Base-by-base conservation (phyloP, 129 eudicot genomes). In the Centella asiatica region DNA sequence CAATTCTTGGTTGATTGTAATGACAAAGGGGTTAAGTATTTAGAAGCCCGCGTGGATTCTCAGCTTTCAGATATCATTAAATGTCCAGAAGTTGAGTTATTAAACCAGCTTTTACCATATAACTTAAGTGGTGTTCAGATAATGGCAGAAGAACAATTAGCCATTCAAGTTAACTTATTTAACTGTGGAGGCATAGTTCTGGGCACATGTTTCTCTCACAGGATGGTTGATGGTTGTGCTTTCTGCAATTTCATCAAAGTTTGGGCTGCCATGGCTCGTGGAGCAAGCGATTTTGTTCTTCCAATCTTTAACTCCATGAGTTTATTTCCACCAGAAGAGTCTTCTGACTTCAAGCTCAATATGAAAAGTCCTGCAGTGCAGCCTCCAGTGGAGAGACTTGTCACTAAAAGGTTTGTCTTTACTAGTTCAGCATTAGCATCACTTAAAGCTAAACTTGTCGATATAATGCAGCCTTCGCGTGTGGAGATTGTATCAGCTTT, bases 401-500 rank as follows among this genome's bases (percentile, higher is more conserved):
- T 78, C 36, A 73, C 76, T 13, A 78, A 65, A 60, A 73, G 73
- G 69, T 73, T 73, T 23, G 48, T 50, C 46, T 78, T 78, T 66
- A 69, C 70, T 65, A 72, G 73, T 40, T 74, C 72, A 31, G 69
- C 67, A 13, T 73, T 78, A 59, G 62, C 60, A 11, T 55, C 48
- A 53, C 67, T 78, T 11, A 69, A 69, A 60, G 37, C 15, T 28
- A 20, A 60, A 23, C 70, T 54, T 55, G 20, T 29, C 1, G 25
- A 55, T 15, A 24, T 54, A 46, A 39, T 65, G 48, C 34, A 54
- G 60, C 83, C 79, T 65, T 73, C 79, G 5, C 64, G 76, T 28
- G 83, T 78, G 18, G 76, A 78, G 76, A 58, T 78, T 6, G 69
- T 73, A 50, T 64, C 76, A n/a, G 76, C 79, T 36, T 60, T 78